phyloP scores from a whole-genome alignment of 2,329 filamentous ascomycete genomes.

The Balansia obtecta region DNA sequence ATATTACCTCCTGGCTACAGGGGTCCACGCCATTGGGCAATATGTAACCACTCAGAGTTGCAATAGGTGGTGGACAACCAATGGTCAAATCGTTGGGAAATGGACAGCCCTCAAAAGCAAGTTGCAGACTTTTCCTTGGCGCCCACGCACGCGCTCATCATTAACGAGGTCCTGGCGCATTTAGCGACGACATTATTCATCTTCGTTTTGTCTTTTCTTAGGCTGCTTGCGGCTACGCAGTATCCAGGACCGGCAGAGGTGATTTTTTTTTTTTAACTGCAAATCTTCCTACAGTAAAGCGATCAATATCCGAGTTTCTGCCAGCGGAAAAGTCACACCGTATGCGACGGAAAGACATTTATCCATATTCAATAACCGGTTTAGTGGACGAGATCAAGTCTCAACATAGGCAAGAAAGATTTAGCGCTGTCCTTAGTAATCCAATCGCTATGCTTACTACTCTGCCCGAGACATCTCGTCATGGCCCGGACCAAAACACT shows the following conservation, averaged over 20 bases:
- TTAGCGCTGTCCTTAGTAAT: background rate
- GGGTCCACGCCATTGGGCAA: background rate
- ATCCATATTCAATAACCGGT: background rate
- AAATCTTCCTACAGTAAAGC: background rate
- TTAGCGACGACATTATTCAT: background rate
- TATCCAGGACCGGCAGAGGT: no score
- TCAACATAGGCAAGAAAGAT: background rate
- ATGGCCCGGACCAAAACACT: slow-evolving; percentile 5
- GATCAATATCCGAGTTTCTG: background rate
- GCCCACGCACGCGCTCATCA: background rate
- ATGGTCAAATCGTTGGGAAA: background rate
- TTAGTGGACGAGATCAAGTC: background rate
- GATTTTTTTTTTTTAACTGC: background rate
- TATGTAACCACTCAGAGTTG: no score
- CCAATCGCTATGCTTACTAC: slow-evolving; percentile 1
- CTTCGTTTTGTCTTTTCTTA: background rate
- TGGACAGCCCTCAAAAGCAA: background rate
- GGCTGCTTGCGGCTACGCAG: no score
- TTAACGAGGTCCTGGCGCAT: background rate
- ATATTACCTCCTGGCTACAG: background rate
- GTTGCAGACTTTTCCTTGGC: background rate
- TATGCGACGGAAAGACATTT: background rate
- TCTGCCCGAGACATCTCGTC: slow-evolving; percentile 10
- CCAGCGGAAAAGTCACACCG: background rate
- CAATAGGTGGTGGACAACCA: background rate